Conservation (phyloP, 2,329 filamentous ascomycete genomes). For the Xylariaceae sp. region DNA sequence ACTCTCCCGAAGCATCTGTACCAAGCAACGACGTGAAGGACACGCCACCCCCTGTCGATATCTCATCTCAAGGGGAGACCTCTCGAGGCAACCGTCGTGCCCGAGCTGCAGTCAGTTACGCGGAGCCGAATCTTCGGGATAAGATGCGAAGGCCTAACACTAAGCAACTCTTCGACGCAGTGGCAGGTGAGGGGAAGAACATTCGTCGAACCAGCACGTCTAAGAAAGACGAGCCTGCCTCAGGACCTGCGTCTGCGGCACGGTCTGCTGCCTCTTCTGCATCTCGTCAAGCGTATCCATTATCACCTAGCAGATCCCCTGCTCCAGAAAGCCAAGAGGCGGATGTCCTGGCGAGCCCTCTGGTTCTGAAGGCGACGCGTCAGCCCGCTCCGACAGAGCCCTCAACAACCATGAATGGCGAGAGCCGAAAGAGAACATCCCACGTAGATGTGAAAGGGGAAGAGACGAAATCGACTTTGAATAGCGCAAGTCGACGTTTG, state of each 20-base stretch:
- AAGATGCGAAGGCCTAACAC: conserved; percentile 77
- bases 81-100: conserved; percentile 66
- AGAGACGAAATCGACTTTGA: conserved; percentile 16
- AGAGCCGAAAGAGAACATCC: conserved; percentile 42
- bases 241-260: conserved; percentile 26
- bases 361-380: conserved; percentile 39
- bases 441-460: conserved; percentile 19
- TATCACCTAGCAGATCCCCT: conserved; percentile 1
- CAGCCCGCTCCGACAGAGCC: conserved; percentile 26
- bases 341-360: conserved; percentile 39
- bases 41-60: conserved; percentile 59
- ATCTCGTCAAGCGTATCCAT: conserved; percentile 33
- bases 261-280: conserved; percentile 38
- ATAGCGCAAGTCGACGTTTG: conserved; percentile 24
- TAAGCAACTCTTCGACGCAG: conserved; percentile 72
- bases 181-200: conserved; percentile 61
- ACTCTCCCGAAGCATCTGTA: conserved; percentile 47
- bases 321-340: conserved; percentile 4
- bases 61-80: conserved; percentile 54
- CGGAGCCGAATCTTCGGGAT: conserved; percentile 74
- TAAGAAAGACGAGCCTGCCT: conserved; percentile 27
- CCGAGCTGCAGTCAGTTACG: conserved; percentile 71
- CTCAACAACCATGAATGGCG: conserved; percentile 35
- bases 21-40: conserved; percentile 41
- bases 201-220: conserved; percentile 41